A percentile compares a stretch with the other conserved stretches of the same genome.
phyloP scores from a whole-genome alignment of 768 basidiomycete species.

The Termitomyces sp. region DNA sequence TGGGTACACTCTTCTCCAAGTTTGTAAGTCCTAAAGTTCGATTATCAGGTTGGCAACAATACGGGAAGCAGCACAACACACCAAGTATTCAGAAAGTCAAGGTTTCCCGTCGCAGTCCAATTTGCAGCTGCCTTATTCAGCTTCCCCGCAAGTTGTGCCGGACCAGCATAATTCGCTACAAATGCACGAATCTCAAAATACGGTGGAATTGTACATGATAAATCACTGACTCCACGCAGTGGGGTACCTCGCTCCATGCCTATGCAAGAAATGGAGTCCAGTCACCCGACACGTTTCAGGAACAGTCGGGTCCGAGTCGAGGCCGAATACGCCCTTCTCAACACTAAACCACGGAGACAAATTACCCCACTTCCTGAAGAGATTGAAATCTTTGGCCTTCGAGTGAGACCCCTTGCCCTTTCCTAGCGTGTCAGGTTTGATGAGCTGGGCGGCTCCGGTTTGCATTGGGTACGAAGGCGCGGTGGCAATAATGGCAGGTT shows the following conservation, averaged over 20 bases:
- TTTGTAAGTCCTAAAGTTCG: constrained; percentile 66
- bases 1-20: constrained; percentile 76
- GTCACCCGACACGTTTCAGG: constrained; percentile 68
- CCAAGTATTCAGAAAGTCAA: constrained; percentile 83
- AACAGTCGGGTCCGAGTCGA: constrained; percentile 63
- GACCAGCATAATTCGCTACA: constrained; percentile 56
- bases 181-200: background rate
- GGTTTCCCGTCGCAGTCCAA: constrained; percentile 60
- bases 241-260: constrained; percentile 75
- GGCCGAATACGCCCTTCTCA: constrained; percentile 54
- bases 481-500: constrained; percentile 65
- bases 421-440: constrained; percentile 36
- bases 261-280: constrained; percentile 73
- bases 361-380: constrained; percentile 81
- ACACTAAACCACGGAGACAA: constrained; percentile 84
- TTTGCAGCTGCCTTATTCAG: constrained; percentile 46
- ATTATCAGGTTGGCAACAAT: background rate
- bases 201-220: background rate
- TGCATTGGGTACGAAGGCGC: constrained; percentile 75
- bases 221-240: constrained; percentile 52
- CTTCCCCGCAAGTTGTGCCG: constrained; percentile 46
- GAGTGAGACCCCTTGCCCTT: constrained; percentile 10
- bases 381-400: constrained; percentile 39
- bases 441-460: constrained; percentile 58
- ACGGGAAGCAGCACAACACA: constrained; percentile 24